phyloP scores from a whole-genome alignment of 306 rosid genomes.

The Arachis hypogaea region DNA sequence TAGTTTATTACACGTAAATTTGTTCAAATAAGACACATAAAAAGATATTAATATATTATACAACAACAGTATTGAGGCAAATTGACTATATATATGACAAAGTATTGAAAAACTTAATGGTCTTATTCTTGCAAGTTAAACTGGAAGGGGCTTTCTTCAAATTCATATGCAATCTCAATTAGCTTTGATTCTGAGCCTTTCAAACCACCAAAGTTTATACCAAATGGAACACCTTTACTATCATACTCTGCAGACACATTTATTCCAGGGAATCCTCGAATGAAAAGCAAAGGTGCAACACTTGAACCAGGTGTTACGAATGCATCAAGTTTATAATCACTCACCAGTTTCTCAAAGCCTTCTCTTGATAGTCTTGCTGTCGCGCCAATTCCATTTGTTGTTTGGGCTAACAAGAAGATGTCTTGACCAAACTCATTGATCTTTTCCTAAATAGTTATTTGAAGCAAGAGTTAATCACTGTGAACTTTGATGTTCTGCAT shows the following conservation, averaged over 20 bases:
- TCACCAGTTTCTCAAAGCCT: conserved; percentile 39
- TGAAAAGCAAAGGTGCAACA: conserved; percentile 33
- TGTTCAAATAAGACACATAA: too few species aligned
- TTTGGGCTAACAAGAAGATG: conserved; percentile 26
- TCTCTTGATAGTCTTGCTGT: conserved; percentile 9
- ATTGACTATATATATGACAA: too few species aligned
- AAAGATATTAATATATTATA: too few species aligned
- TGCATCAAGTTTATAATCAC: conserved; percentile 41
- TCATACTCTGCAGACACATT: conserved; percentile 43
- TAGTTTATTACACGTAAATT: too few species aligned
- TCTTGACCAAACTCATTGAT: conserved; percentile 34
- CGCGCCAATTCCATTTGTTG: conserved; percentile 37
- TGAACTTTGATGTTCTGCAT: too few species aligned
- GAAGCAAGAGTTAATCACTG: neutral
- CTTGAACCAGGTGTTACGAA: conserved; percentile 48
- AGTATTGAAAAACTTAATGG: too few species aligned
- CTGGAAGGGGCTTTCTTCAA: conserved; percentile 47
- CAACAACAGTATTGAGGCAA: too few species aligned
- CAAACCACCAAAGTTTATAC: conserved; percentile 43
- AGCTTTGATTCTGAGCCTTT: conserved; percentile 44
- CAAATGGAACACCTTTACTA: conserved; percentile 32
- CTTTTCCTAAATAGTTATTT: conserved; percentile 12
- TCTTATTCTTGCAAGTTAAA: neutral
- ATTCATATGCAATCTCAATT: conserved; percentile 47
- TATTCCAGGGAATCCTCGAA: conserved; percentile 50